These are phyloP conservation scores for Globisporangium cederbergense DNA, from an alignment of 352 stramenopile species.

Conservation along the genomic window DNA sequence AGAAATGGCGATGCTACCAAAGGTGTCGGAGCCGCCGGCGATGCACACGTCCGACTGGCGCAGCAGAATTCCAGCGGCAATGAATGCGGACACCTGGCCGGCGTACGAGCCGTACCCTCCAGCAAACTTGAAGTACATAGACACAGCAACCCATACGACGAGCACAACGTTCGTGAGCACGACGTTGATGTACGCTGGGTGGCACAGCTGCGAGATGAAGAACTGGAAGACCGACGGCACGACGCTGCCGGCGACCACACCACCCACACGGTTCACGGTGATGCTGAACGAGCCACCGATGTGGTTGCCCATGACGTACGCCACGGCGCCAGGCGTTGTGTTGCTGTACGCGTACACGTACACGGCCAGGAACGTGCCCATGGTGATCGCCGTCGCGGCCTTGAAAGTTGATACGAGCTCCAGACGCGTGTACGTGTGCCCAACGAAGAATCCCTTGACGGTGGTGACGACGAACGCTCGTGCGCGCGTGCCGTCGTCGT, in stretches of 20 bases:
- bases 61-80: conserved; percentile 60
- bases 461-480: conserved; percentile 11
- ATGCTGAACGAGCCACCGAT: conserved; percentile 56
- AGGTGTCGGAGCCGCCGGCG: conserved; percentile 30
- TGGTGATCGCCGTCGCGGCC: conserved; percentile 28
- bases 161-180: conserved; percentile 40
- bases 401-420: conserved; percentile 36
- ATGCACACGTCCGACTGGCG: conserved; percentile 57
- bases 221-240: conserved; percentile 51
- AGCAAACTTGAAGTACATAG: conserved; percentile 64
- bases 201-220: conserved; percentile 43
- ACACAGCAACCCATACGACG: conserved; percentile 52
- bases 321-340: conserved; percentile 36
- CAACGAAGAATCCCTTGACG: conserved; percentile 29
- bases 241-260: conserved; percentile 43
- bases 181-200: conserved; percentile 22
- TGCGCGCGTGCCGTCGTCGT: conserved; percentile 26
- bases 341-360: conserved; percentile 44
- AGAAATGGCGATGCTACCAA: conserved; percentile 45
- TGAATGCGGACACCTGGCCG: conserved; percentile 62
- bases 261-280: conserved; percentile 45
- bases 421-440: conserved; percentile 26
- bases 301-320: conserved; percentile 52
- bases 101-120: conserved; percentile 58
- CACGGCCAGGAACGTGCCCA: conserved; percentile 34